Percentiles rank a stretch among this genome's conserved stretches.
Conservation (phyloP, 1,284 basidiomycete species). For the Lentinus polychrous region DNA sequence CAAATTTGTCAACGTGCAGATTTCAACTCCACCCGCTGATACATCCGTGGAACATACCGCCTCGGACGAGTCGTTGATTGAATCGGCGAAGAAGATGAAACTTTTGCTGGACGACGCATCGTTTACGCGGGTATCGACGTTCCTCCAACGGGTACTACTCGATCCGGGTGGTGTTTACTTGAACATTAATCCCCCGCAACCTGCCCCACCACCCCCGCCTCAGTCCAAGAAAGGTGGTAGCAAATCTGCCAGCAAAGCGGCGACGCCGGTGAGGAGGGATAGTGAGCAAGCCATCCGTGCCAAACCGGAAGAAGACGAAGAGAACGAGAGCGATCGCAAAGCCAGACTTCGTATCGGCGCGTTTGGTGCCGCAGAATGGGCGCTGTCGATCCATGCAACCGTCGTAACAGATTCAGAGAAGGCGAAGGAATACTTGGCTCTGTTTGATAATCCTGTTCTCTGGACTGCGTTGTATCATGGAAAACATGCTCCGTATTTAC, state of each 20-base stretch:
- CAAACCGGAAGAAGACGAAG: slow-evolving; percentile 52
- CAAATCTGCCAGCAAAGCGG: slow-evolving; percentile 15
- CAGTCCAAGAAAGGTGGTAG: slow-evolving; percentile 29
- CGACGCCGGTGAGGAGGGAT: slow-evolving; percentile 20
- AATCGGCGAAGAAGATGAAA: slow-evolving; percentile 1
- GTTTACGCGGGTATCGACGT: slow-evolving; percentile 34
- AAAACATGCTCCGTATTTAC: slow-evolving; percentile 37
- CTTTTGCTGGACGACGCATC: neutral
- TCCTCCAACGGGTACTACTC: slow-evolving; percentile 50
- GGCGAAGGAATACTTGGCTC: slow-evolving; percentile 24
- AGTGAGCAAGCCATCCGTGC: slow-evolving; percentile 26
- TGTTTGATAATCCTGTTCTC: slow-evolving; percentile 46
- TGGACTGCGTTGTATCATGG: slow-evolving; percentile 55
- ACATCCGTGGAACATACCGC: neutral
- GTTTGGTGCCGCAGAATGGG: slow-evolving; percentile 62
- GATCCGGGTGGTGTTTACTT: slow-evolving; percentile 62
- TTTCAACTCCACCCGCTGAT: slow-evolving; percentile 2
- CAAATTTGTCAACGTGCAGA: slow-evolving; percentile 26
- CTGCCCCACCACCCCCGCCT: slow-evolving; percentile 26
- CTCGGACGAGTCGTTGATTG: neutral
- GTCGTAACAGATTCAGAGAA: slow-evolving; percentile 10
- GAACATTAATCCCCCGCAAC: slow-evolving; percentile 64
- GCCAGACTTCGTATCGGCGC: slow-evolving; percentile 70
- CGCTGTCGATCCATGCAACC: slow-evolving; percentile 39
- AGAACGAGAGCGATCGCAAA: slow-evolving; percentile 59